phyloP scores from a whole-genome alignment of 2,329 filamentous ascomycete genomes.

The Hymenoscyphus repandus region DNA sequence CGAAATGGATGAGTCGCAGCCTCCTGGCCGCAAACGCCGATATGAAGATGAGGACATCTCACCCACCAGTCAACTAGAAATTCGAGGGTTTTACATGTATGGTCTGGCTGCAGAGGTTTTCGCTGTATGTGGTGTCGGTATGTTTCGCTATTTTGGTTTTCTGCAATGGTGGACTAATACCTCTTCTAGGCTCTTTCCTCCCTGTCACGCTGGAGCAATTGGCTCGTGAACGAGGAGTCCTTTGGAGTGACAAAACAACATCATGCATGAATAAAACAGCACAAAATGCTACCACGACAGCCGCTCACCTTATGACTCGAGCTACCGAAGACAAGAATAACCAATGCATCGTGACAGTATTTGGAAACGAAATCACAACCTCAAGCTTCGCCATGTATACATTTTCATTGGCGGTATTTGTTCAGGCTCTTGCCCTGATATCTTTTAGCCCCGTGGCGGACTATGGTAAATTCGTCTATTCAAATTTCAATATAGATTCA shows the following conservation, averaged over 20 bases:
- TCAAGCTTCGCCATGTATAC: slow-evolving; percentile 98
- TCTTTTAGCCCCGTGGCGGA: slow-evolving; percentile 94
- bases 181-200: slow-evolving; percentile 71
- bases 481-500: neutral
- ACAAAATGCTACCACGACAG: slow-evolving; percentile 15
- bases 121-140: slow-evolving; percentile 81
- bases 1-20: neutral
- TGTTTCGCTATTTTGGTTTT: slow-evolving; percentile 29
- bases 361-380: slow-evolving; percentile 85
- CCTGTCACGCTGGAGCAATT: slow-evolving; percentile 91
- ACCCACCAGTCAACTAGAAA: slow-evolving; percentile 77
- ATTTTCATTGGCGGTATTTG: slow-evolving; percentile 82
- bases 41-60: slow-evolving; percentile 81
- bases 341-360: slow-evolving; percentile 69
- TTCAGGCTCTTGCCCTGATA: slow-evolving; percentile 85
- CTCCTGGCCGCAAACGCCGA: slow-evolving; percentile 34
- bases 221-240: slow-evolving; percentile 81
- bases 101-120: slow-evolving; percentile 95
- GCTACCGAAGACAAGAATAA: slow-evolving; percentile 21
- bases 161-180: neutral
- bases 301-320: slow-evolving; percentile 20
- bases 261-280: slow-evolving; percentile 51
- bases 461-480: slow-evolving; percentile 52
- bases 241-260: slow-evolving; percentile 68
- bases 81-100: slow-evolving; percentile 92